Conservation (phyloP, 2,329 filamentous ascomycete species). For the Alternaria brassicicola region DNA sequence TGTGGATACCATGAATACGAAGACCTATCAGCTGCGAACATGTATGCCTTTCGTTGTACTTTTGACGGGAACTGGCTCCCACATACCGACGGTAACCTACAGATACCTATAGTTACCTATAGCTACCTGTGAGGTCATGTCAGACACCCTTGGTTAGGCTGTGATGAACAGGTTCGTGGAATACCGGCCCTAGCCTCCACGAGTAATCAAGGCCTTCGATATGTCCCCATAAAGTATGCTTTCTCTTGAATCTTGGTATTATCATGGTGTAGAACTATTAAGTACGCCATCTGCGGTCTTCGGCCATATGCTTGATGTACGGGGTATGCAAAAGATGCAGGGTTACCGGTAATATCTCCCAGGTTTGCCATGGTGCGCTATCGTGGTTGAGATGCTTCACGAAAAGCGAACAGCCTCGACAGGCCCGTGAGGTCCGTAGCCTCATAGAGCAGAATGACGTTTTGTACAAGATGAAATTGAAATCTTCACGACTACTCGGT, state of each 20-base stretch:
- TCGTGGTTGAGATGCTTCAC: slow-evolving; percentile 1
- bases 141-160: slow-evolving; percentile 20
- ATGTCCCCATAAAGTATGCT: slow-evolving; percentile 32
- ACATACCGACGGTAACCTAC: slow-evolving; percentile 8
- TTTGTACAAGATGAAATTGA: not conserved
- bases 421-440: not conserved
- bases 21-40: slow-evolving; percentile 18
- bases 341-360: slow-evolving; percentile 21
- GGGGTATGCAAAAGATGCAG: slow-evolving; percentile 22
- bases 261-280: slow-evolving; percentile 21
- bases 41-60: slow-evolving; percentile 20
- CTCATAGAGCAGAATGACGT: not conserved
- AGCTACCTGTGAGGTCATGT: not conserved
- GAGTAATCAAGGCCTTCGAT: slow-evolving; percentile 30
- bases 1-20: slow-evolving; percentile 22
- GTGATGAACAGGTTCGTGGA: slow-evolving; percentile 31
- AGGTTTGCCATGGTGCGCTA: not conserved
- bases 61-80: slow-evolving; percentile 25
- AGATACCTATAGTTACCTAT: not conserved
- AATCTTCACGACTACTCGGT: not conserved
- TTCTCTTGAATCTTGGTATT: slow-evolving; percentile 15
- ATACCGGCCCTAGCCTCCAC: slow-evolving; percentile 33
- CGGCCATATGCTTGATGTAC: slow-evolving; percentile 22
- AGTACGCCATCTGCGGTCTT: slow-evolving; percentile 25
- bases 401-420: not conserved